Base-by-base conservation (phyloP, 345 rosid genomes). In the Noccaea caerulescens region DNA sequence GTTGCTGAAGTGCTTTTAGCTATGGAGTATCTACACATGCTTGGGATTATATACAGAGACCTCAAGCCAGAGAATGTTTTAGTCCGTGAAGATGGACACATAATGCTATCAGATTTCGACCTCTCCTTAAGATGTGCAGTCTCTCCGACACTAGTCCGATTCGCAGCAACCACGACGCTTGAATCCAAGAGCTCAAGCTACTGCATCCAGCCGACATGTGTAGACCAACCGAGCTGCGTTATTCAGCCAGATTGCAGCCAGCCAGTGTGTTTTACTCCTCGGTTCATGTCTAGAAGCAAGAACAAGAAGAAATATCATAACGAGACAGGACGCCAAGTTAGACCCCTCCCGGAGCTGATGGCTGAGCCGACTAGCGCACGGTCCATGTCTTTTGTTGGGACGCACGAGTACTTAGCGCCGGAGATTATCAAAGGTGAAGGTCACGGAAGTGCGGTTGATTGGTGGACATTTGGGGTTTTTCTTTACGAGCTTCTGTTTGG, bases 381-480 rank as follows among this genome's bases (percentile, higher is more conserved):
- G 36, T 91, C 97, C 2, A 91, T 86, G 93, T 91, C 97, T 0
- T 91, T 91, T 4, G 97, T 91, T 1, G 97, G 97, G 4, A 89
- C 93, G 50, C 97, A 91, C 23, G 95, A 91, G 77, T 91, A 91
- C 80, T 72, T 91, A 67, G 97, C 97, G 7, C 97, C 97, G 12
- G 97, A 91, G 72, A 85, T 88, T 58, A 84, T 91, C 69, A 88
- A 84, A 70, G 91, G 96, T 47, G 92, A 91, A 79, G 97, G 97
- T 25, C 97, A 89, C 1, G 96, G 93, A 30, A 86, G 93, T 59
- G 96, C 96, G 2, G 96, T 89, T 2, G 97, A 91, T 67, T 91
- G 97, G 97, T 91, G 96, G 97, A 89, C 93, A 0, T 87, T 87
- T 23, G 97, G 97, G 77, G 84, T 89, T 10, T 89, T 91, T 69